A percentile compares a stretch with the other conserved stretches of the same genome.
phyloP scores from a whole-genome alignment of 1,284 basidiomycete genomes.

The Pyrrhoderma lamaoense region DNA sequence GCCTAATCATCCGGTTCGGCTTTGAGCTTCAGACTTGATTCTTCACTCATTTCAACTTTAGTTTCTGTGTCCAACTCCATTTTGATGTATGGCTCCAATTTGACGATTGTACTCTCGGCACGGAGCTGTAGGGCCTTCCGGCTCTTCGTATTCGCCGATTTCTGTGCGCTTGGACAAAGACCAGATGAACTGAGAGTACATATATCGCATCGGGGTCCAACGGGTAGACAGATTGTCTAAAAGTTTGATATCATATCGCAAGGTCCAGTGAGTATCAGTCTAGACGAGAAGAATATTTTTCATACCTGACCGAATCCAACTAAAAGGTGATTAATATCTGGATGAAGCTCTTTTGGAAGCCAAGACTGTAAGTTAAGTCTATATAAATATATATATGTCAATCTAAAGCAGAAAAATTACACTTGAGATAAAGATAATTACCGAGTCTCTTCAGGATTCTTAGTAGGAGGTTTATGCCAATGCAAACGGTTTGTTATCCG shows the following conservation, averaged over 20 bases:
- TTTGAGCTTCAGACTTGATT: neutral
- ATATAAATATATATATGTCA: neutral
- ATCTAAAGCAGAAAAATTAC: too few relatives aligned
- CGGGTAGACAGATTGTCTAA: slow-evolving; percentile 80
- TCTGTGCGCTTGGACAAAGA: slow-evolving; percentile 57
- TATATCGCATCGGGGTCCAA: slow-evolving; percentile 76
- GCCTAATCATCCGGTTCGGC: neutral
- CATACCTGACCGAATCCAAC: slow-evolving; percentile 90
- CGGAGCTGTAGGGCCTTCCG: slow-evolving; percentile 19
- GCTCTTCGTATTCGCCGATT: slow-evolving; percentile 23
- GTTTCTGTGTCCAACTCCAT: neutral
- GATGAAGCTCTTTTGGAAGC: slow-evolving; percentile 76
- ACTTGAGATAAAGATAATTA: slow-evolving; percentile 29
- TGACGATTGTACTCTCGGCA: neutral
- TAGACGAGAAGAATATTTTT: neutral
- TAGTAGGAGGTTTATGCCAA: slow-evolving; percentile 84
- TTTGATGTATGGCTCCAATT: neutral
- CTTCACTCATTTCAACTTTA: neutral
- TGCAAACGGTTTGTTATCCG: slow-evolving; percentile 87
- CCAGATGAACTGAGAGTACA: slow-evolving; percentile 51
- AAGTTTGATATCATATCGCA: slow-evolving; percentile 12
- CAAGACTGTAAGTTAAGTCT: slow-evolving; percentile 87
- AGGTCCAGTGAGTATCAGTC: neutral
- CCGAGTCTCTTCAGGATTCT: slow-evolving; percentile 85
- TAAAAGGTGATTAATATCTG: slow-evolving; percentile 80